phyloP scores from a whole-genome alignment of 169 alveolate genomes.

The Cryptosporidium ryanae region DNA sequence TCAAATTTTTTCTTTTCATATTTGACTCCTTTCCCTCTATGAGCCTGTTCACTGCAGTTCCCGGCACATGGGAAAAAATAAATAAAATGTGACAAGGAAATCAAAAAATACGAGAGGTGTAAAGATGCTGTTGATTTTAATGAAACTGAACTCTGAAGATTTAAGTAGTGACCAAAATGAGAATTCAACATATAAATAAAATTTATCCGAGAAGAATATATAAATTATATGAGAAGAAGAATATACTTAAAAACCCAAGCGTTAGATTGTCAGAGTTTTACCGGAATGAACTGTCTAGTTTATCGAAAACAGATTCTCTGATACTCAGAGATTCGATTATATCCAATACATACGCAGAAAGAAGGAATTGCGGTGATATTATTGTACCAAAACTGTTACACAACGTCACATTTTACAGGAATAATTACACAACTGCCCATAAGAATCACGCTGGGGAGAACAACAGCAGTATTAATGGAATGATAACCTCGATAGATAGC shows the following conservation, averaged over 20 bases:
- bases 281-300: not conserved
- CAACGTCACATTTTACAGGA: conserved; percentile 16
- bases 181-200: too few relatives aligned
- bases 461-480: not conserved
- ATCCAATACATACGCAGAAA: not conserved
- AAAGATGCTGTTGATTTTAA: too few relatives aligned
- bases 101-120: too few relatives aligned
- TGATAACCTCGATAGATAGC: conserved; percentile 37
- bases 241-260: not conserved
- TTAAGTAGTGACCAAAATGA: too few relatives aligned
- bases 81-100: too few relatives aligned
- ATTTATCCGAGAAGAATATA: not conserved
- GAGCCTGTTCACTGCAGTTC: too few relatives aligned
- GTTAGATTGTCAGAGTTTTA: not conserved
- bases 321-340: not conserved
- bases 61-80: too few relatives aligned
- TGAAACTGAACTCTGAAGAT: too few relatives aligned
- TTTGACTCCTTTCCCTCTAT: too few relatives aligned
- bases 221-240: conserved; percentile 31
- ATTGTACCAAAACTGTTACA: conserved; percentile 4
- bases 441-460: too few relatives aligned
- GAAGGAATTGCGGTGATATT: not conserved
- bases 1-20: too few relatives aligned
- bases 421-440: too few relatives aligned
- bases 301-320: not conserved